phyloP scores from a whole-genome alignment of 2,329 filamentous ascomycete species.

The Phyllosticta citrichinensis region DNA sequence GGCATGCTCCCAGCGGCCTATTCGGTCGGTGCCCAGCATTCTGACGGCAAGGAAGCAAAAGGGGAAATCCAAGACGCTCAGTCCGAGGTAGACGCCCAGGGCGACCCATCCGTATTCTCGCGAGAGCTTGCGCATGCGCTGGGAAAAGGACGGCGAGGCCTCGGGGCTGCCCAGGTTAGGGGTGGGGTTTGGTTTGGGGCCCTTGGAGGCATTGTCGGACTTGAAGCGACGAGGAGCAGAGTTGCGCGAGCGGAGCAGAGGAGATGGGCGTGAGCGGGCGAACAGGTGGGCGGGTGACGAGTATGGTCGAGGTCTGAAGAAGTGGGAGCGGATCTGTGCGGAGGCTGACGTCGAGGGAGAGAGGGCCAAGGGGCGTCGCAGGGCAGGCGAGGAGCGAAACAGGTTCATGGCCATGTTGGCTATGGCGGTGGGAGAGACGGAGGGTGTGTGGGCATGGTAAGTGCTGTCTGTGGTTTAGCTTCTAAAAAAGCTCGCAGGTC shows the following conservation, averaged over 20 bases:
- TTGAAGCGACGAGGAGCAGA: constrained; percentile 23
- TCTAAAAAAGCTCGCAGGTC: constrained; percentile 6
- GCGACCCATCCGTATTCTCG: constrained; percentile 93
- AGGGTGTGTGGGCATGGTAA: not conserved
- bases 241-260: constrained; percentile 14
- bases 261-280: constrained; percentile 1
- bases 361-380: constrained; percentile 9
- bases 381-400: constrained; percentile 11
- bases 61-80: constrained; percentile 84
- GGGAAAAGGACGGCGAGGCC: constrained; percentile 48
- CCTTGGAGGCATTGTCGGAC: constrained; percentile 19
- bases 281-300: not conserved
- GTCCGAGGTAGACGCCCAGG: constrained; percentile 74
- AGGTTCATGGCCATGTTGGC: constrained; percentile 5
- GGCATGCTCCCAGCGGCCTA: constrained; percentile 65
- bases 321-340: constrained; percentile 17
- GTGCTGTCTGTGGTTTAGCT: not conserved
- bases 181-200: constrained; percentile 25
- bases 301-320: not conserved
- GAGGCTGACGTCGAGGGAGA: not conserved
- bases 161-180: constrained; percentile 31
- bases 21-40: constrained; percentile 71
- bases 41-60: constrained; percentile 88
- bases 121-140: constrained; percentile 70
- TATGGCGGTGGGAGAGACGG: not conserved